phyloP scores from a whole-genome alignment of 352 stramenopile genomes.

The Globisporangium recalcitrans region DNA sequence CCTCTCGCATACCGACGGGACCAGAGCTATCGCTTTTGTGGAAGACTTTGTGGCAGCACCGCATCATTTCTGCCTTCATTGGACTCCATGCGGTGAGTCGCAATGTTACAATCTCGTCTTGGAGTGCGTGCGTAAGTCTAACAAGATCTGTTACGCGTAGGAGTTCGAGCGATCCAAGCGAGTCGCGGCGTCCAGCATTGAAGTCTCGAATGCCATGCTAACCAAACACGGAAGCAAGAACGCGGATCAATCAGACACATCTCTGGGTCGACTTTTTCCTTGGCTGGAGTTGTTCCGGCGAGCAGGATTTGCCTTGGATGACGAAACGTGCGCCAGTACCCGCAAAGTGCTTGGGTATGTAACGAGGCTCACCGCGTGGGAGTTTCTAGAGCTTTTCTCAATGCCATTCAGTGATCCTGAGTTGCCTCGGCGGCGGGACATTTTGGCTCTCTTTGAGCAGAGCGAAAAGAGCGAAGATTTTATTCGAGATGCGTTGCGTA shows the following conservation, averaged over 20 bases:
- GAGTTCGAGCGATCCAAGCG: conserved; percentile 22
- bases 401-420: conserved; percentile 69
- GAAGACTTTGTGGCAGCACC: conserved; percentile 63
- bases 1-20: conserved; percentile 50
- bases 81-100: conserved; percentile 48
- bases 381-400: conserved; percentile 80
- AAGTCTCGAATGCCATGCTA: conserved; percentile 14
- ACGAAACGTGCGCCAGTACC: conserved; percentile 39
- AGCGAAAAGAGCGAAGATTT: conserved; percentile 58
- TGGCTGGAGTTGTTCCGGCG: conserved; percentile 74
- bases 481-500: conserved; percentile 36
- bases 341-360: conserved; percentile 36
- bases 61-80: conserved; percentile 56
- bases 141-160: conserved; percentile 6
- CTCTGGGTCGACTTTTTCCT: conserved; percentile 33
- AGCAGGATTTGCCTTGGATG: conserved; percentile 42
- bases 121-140: background rate
- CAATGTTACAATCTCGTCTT: background rate
- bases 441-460: conserved; percentile 58
- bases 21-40: conserved; percentile 56
- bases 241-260: background rate
- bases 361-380: conserved; percentile 47
- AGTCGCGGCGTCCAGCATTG: conserved; percentile 15
- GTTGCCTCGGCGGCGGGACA: conserved; percentile 48
- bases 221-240: conserved; percentile 13